phyloP scores from a whole-genome alignment of 2,329 filamentous ascomycete species.

The Aureobasidium sp. region DNA sequence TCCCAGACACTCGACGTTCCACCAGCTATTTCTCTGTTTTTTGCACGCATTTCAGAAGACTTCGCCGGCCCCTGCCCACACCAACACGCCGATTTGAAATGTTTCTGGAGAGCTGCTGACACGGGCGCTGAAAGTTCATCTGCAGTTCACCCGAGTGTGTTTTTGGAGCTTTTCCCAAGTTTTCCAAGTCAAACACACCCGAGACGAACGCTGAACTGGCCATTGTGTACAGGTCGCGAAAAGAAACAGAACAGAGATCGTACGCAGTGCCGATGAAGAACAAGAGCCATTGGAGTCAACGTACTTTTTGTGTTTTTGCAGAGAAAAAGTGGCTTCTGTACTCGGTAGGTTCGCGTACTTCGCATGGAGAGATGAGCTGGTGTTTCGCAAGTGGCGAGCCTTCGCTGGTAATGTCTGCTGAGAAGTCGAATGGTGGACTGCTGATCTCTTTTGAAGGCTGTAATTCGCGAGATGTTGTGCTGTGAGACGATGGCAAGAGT shows the following conservation, averaged over 20 bases:
- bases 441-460: constrained; percentile 11
- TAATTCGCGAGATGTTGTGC: background rate
- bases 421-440: background rate
- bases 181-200: background rate
- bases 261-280: background rate
- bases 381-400: background rate
- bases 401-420: constrained; percentile 3
- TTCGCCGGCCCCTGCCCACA: no score
- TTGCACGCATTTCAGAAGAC: background rate
- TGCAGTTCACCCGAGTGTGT: background rate
- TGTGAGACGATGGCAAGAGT: background rate
- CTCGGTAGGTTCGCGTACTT: background rate
- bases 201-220: background rate
- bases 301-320: background rate
- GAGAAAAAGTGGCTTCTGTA: background rate
- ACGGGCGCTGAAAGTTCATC: background rate
- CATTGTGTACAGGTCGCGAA: background rate
- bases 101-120: no score
- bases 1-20: background rate
- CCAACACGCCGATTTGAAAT: background rate
- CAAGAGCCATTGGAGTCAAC: background rate
- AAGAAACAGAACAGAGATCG: background rate
- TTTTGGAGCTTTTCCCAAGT: constrained; percentile 10
- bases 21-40: background rate
- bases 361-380: background rate